Evolutionary conservation across 2,329 filamentous ascomycete genomes (phyloP).

Genomic region (Paecilomyces niveus): DNA sequence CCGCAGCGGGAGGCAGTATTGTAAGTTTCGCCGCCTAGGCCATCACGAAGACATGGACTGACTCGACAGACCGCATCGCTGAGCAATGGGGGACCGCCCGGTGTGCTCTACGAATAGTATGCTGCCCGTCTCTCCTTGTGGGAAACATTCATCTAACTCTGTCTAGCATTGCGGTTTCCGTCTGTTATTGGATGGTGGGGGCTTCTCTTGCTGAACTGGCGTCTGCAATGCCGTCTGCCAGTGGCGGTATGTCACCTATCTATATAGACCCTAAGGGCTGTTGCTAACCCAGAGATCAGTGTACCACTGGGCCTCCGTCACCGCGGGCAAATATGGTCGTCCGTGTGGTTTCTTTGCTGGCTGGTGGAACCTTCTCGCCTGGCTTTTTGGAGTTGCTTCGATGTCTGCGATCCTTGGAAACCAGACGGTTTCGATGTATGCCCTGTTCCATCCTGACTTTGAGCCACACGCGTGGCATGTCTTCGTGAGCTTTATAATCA

Average conservation of each 20-base stretch:
- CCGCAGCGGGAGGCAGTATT: constrained; percentile 56
- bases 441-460: constrained; percentile 50
- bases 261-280: background rate
- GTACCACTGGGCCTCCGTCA: constrained; percentile 57
- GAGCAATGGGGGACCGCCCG: constrained; percentile 56
- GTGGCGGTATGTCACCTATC: constrained; percentile 34
- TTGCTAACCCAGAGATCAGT: constrained; percentile 26
- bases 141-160: constrained; percentile 9
- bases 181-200: constrained; percentile 53
- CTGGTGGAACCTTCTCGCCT: constrained; percentile 41
- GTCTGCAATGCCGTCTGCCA: constrained; percentile 55
- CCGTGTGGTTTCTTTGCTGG: constrained; percentile 42
- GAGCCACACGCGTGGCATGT: constrained; percentile 50
- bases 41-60: background rate
- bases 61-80: constrained; percentile 41
- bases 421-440: constrained; percentile 55
- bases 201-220: constrained; percentile 55
- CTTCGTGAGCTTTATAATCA: constrained; percentile 51
- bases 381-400: constrained; percentile 57
- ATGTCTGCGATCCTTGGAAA: constrained; percentile 54
- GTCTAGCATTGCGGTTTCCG: constrained; percentile 33
- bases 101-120: constrained; percentile 56
- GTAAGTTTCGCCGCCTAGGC: constrained; percentile 43
- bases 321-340: constrained; percentile 50
- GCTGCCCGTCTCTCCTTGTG: background rate